Percentiles rank a stretch among this genome's conserved stretches.
These are phyloP conservation scores for Fusarium sp. DNA, from an alignment of 2,329 filamentous ascomycete genomes.

Conservation along the genomic window DNA sequence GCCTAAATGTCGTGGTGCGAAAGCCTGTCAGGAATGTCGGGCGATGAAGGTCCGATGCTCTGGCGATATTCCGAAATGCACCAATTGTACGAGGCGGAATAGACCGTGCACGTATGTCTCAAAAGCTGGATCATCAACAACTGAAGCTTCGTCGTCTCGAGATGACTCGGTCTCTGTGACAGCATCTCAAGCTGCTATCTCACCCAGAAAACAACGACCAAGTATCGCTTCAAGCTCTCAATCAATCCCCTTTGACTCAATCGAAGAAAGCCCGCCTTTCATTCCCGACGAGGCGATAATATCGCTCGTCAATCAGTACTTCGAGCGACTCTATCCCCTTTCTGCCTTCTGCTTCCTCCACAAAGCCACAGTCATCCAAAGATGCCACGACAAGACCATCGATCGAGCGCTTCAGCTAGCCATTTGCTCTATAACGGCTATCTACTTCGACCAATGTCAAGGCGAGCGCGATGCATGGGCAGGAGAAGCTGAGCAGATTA, in stretches of 20 bases:
- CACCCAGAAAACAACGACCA: constrained; percentile 17
- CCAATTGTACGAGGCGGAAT: constrained; percentile 41
- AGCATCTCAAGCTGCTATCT: constrained; percentile 10
- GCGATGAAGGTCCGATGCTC: constrained; percentile 44
- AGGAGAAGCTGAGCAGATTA: constrained; percentile 38
- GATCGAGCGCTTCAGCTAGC: constrained; percentile 39
- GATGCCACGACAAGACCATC: constrained; percentile 41
- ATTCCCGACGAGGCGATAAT: constrained; percentile 33
- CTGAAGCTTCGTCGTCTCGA: constrained; percentile 14
- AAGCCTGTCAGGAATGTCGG: constrained; percentile 40
- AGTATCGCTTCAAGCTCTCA: constrained; percentile 26
- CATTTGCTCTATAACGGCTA: constrained; percentile 38
- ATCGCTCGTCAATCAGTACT: constrained; percentile 35
- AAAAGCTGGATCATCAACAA: constrained; percentile 10
- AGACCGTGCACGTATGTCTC: constrained; percentile 37
- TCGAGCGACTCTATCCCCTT: constrained; percentile 38
- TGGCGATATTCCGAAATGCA: constrained; percentile 38
- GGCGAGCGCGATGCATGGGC: constrained; percentile 33
- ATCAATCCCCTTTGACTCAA: not conserved
- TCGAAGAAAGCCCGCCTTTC: not conserved
- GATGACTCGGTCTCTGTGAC: constrained; percentile 9
- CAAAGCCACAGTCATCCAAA: constrained; percentile 38
- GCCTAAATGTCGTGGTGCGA: constrained; percentile 42
- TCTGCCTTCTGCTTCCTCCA: constrained; percentile 41
- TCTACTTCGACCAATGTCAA: constrained; percentile 34